Base-by-base conservation (phyloP, 2,329 filamentous ascomycete species). In the Colletotrichum higginsianum region DNA sequence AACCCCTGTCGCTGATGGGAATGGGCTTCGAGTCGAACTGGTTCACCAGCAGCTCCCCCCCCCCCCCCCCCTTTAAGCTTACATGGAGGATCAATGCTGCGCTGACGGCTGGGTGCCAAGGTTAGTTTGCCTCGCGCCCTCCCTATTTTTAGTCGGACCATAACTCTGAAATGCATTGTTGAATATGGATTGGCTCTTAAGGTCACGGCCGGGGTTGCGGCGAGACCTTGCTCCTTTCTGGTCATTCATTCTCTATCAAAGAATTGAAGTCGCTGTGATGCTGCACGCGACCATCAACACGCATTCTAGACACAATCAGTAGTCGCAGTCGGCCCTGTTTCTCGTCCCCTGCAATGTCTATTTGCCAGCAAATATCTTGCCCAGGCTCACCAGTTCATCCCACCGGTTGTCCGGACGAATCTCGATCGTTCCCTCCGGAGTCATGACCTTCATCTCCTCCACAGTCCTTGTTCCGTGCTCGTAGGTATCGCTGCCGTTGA, bases 381-480 rank as follows among this genome's bases (percentile, higher is more conserved):
- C 77, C 4, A 81, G 66, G 9, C 74, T 60, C 3, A 79, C 56
- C 11, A 82, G 75, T 57, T 82, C 75, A 21, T 73, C 35, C 81
- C 82, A 84, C 23, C 81, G 75, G 5, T 62, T n/a, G 71, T 84
- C 83, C 11, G 77, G 74, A 35, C 79, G 76, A 2, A 82, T 72
- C 55, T 80, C 76, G 60, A 84, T 82, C 1, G 42, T 74, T 0
- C 77, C 79, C 3, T 79, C 74, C 0, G 79, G 74, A 1, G 81
- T 83, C 16, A 76, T 76, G 0, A 83, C 78, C 65, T 81, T 82
- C 57, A 82, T 78, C 16, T 84, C 77, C 12, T 82, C 78, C 4
- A 79, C 75, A 0, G 73, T 65, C 6, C 66, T 75, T 1, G 83
- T 84, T 0, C 82, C 82, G 61, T 81, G 81, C 2, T 74, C 65